phyloP scores from a whole-genome alignment of 306 rosid genomes.

The Dryas alaskensis region DNA sequence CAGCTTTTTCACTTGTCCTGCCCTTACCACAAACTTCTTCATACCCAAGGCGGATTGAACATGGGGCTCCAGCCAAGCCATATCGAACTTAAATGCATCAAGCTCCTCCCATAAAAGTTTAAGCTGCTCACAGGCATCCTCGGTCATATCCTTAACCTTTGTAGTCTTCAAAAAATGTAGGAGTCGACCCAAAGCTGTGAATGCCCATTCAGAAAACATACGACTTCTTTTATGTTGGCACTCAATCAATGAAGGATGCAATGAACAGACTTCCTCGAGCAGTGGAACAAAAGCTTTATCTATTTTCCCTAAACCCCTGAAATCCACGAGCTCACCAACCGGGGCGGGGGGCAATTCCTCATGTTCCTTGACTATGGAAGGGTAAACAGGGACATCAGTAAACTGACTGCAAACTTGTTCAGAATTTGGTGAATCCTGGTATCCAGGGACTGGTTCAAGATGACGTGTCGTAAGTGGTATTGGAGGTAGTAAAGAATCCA shows the following conservation, averaged over 20 bases:
- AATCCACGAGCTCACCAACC: background rate
- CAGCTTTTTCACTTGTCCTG: background rate
- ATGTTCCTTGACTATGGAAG: background rate
- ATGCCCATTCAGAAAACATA: conserved; percentile 15
- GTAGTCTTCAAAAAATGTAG: conserved; percentile 12
- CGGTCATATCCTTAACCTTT: conserved; percentile 4
- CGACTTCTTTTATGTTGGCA: conserved; percentile 10
- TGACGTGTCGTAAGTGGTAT: no score
- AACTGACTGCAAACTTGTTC: no score
- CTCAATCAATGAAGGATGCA: conserved; percentile 6
- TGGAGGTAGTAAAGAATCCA: background rate
- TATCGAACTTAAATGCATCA: conserved; percentile 2
- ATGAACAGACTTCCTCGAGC: conserved; percentile 12
- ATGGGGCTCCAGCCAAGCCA: conserved; percentile 11
- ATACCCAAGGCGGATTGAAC: conserved; percentile 7
- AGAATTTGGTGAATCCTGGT: no score
- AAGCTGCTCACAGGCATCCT: conserved; percentile 2
- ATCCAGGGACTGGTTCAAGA: no score
- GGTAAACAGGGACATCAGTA: background rate
- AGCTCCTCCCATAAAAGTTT: conserved; percentile 15
- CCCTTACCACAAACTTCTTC: conserved; percentile 7
- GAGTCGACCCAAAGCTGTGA: conserved; percentile 13
- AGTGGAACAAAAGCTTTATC: conserved; percentile 12
- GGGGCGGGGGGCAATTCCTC: background rate
- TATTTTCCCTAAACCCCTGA: conserved; percentile 12